Base-by-base conservation (phyloP, 768 basidiomycete genomes). In the Lactarius tabidus region DNA sequence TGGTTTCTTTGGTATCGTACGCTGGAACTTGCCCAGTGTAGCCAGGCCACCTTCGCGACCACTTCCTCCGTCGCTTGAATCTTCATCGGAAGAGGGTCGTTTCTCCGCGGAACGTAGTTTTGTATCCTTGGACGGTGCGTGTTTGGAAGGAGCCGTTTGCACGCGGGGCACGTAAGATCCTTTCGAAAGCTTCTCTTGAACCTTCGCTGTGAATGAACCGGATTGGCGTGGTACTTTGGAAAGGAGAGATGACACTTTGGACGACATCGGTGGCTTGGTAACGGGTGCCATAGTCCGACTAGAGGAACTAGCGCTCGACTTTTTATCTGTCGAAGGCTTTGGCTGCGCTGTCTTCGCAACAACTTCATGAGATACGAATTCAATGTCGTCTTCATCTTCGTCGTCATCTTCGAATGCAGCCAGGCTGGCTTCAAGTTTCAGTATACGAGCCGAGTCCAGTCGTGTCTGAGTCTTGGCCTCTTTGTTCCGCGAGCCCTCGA, bases 391-490 rank as follows among this genome's bases (percentile, higher is more conserved):
- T 54, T 87, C 84, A 35, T 84, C 81, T 33, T 85, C 85, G 52
- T 84, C 82, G 54, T 87, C 84, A 35, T 84, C 81, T 33, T 82
- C 80, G 59, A 93, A 95, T 2, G 79, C 76, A 2, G 81, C 78
- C 7, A 97, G 77, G 8, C 86, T 79, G 52, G 85, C 85, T 61
- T 90, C 86, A 28, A 97, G 79, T 59, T 85, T 79, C 17, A 82
- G 76, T 59, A 95, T 74, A 53, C 90, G 85, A 38, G 81, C 76
- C 9, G 80, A 72, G 70, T 87, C 81, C n/a, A 83, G 74, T 23
- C 85, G 82, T 52, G 83, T 89, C 70, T 79, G 83, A 28, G 75
- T 74, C 43, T 76, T 78, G 0, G 79, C 68, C 39, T 79, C 82
- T 36, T 79, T 79, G 66, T 78, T 82, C 43, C 83, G 81, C n/a